Base-by-base conservation (phyloP, 2,329 filamentous ascomycete species). In the Chaetomiaceae sp. region DNA sequence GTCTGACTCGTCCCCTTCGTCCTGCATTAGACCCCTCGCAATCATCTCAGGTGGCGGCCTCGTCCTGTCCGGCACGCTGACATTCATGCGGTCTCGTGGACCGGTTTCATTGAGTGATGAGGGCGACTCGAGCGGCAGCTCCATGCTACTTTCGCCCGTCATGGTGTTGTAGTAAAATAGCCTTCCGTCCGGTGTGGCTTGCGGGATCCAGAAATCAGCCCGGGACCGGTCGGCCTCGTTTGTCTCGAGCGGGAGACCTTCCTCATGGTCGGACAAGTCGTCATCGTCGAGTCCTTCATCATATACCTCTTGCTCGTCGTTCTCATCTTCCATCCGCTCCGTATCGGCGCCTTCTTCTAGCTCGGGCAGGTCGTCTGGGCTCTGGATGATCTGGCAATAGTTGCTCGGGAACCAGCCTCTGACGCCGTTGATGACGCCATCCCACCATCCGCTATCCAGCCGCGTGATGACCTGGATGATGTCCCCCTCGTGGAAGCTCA, bases 331-430 rank as follows among this genome's bases (percentile, higher is more conserved):
- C 3, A 66, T 68, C 42, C 75, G 76, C 45, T 79, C 73, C 44
- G 75, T 65, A 41, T 72, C 74, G 36, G 65, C 73, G 56, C 76
- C 78, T 42, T 76, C 74, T 53, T 72, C 71, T 12, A 75, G 70
- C 44, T 87, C 82, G 34, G 78, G 75, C 24, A 84, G 73, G 52
- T 94, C 86, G 57, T 88, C 84, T 41, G 84, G 78, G 58, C 81
- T 83, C 49, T 81, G 79, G 58, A 97, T 85, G 53, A 93, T 81
- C 56, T 88, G 83, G 71, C 93, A 97, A 70, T 98, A 98, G 67
- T 98, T 98, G 74, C 91, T 97, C 30, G 93, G 93, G 66, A 98
- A 98, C 93, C 93, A 98, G 64, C 93, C 93, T 63, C 93, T 84
- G 57, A 95, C 86, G 49, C 90, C 88, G 61, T 96, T 93, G 65